Evolutionary conservation across 306 rosid species (phyloP).

Genomic region (Ziziphus jujuba): DNA sequence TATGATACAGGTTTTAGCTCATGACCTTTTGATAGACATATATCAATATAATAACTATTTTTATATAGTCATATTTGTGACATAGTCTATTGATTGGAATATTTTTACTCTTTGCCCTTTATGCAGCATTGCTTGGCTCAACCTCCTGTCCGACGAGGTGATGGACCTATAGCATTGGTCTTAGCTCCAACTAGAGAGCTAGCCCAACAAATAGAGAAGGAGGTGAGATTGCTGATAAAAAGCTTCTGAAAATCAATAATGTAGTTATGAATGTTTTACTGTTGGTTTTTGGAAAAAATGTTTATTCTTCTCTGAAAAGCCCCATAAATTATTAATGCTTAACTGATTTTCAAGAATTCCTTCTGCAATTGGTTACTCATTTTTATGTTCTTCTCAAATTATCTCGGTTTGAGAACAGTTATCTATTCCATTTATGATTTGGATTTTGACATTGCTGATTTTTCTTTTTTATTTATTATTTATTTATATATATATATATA

Average conservation of each 20-base stretch:
- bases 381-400: not conserved
- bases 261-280: not conserved
- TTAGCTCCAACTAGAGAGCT: constrained; percentile 94
- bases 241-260: constrained; percentile 6
- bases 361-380: not conserved
- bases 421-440: not conserved
- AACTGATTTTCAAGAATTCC: not conserved
- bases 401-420: not conserved
- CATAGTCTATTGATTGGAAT: not conserved
- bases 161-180: constrained; percentile 81
- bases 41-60: constrained; percentile 17
- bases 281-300: constrained; percentile 10
- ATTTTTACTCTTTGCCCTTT: constrained; percentile 2
- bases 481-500: no score
- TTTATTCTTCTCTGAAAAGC: constrained; percentile 6
- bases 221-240: constrained; percentile 44
- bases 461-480: no score
- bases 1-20: constrained; percentile 69
- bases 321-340: not conserved
- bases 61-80: constrained; percentile 3
- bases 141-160: constrained; percentile 63
- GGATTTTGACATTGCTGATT: not conserved
- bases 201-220: constrained; percentile 90
- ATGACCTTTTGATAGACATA: constrained; percentile 20
- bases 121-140: constrained; percentile 81